Percentiles rank a stretch among this genome's conserved stretches.
Evolutionary conservation across 2,329 filamentous ascomycete genomes (phyloP).

Genomic region (Rhynchosporium graminicola): DNA sequence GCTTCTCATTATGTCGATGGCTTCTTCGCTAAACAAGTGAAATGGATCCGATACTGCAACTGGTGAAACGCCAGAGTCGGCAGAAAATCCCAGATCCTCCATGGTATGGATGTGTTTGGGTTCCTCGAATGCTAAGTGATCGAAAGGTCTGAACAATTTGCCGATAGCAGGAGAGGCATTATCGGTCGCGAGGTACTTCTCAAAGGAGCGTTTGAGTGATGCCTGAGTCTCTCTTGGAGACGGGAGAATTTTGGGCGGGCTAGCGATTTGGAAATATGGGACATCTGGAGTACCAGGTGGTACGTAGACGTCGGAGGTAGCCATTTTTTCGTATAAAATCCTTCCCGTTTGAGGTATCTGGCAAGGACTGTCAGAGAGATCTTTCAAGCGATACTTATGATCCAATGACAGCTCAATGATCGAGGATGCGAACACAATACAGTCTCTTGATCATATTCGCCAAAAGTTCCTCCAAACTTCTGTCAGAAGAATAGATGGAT

Average conservation of each 20-base stretch:
- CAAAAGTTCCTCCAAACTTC: not conserved
- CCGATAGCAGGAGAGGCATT: slow-evolving; percentile 32
- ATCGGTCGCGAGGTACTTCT: slow-evolving; percentile 39
- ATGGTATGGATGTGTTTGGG: slow-evolving; percentile 57
- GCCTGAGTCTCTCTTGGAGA: slow-evolving; percentile 38
- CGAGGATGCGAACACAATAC: no score
- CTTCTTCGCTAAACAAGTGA: slow-evolving; percentile 61
- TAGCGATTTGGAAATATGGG: slow-evolving; percentile 34
- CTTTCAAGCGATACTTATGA: no score
- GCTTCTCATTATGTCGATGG: slow-evolving; percentile 60
- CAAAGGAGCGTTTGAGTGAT: slow-evolving; percentile 39
- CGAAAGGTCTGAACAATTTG: slow-evolving; percentile 52
- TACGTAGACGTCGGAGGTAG: slow-evolving; percentile 33
- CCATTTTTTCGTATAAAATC: slow-evolving; percentile 27
- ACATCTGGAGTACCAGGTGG: slow-evolving; percentile 33
- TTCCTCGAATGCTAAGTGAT: slow-evolving; percentile 56
- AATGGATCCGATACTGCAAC: slow-evolving; percentile 67
- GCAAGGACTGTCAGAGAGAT: not conserved
- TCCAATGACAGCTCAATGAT: no score
- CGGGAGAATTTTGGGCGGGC: slow-evolving; percentile 31
- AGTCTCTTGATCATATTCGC: not conserved
- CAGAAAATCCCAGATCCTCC: slow-evolving; percentile 59
- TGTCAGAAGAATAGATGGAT: not conserved
- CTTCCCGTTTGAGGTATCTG: no score
- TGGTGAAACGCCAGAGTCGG: slow-evolving; percentile 59